Evolutionary conservation across 1,139 yeast species (phyloP), one percentile per base, ranked within the genome.

Genomic region (Yueomyces sp.): DNA sequence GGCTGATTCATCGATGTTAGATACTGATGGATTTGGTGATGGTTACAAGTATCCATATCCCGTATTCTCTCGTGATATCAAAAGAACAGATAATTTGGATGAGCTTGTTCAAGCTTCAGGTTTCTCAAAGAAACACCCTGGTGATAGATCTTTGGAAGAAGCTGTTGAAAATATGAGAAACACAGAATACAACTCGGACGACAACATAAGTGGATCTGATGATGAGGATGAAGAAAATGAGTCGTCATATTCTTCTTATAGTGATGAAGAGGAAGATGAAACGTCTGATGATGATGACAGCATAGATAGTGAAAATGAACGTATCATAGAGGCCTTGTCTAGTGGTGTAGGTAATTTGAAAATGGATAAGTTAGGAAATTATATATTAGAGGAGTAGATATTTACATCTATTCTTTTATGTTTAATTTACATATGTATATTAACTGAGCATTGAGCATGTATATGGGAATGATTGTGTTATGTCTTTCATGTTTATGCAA

Each of bases 91-190:
- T 40, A 75, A 75, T 46, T 69, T 91, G 51, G 99, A 91, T 65
- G 73, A 78, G 12, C 77, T 80, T 50, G 94, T 91, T 4, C 80
- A 81, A 54, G 98, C 98, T 0, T 85, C 96, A 1, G 99, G 99
- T 1, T 86, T 75, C 60, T 77, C 80, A 41, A 85, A 81, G 60
- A 83, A 84, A 64, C 75, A 73, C 55, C 73, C 76, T 5, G 68
- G 66, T 44, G 76, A 72, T 46, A 72, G 73, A 50, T 93, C 83
- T 47, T 69, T 87, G 51, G 96, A 87, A 59, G 72, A 69, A 41
- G 95, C 94, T 0, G 77, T 86, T 45, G 63, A 71, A 53, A 66
- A 73, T 44, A 71, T 79, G 93, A 70, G 89, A 65, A 60, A 62
- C 32, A 66, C 65, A 5, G 42, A 37, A 8, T 35, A 42, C 29